These are phyloP conservation scores for Hordeum vulgare DNA, from an alignment of 176 grass and related monocot genomes.

Conservation along the genomic window MorexV3_pseudomolecules_assembly NC_058519.1:499538069-499538568, in stretches of 20 bases:
- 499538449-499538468: slow-evolving; percentile 44
- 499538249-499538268: slow-evolving; percentile 42
- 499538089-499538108: slow-evolving; percentile 45
- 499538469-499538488: slow-evolving; percentile 81
- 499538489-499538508: slow-evolving; percentile 61
- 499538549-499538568: slow-evolving; percentile 56
- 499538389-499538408: slow-evolving; percentile 54
- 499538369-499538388: slow-evolving; percentile 69
- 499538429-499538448: slow-evolving; percentile 60
- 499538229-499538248: slow-evolving; percentile 54
- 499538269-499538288: slow-evolving; percentile 58
- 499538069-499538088: slow-evolving; percentile 17
- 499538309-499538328: slow-evolving; percentile 44
- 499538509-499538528: slow-evolving; percentile 40
- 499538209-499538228: slow-evolving; percentile 39
- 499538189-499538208: slow-evolving; percentile 64
- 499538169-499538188: slow-evolving; percentile 47
- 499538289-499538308: slow-evolving; percentile 59
- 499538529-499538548: slow-evolving; percentile 55
- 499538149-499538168: slow-evolving; percentile 25
- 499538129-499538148: slow-evolving; percentile 46
- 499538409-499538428: slow-evolving; percentile 46
- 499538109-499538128: slow-evolving; percentile 52
- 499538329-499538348: slow-evolving; percentile 42
- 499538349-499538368: slow-evolving; percentile 48